These are phyloP conservation scores for Rutstroemia sp. DNA, from an alignment of 2,329 filamentous ascomycete genomes.

Conservation along the genomic window DNA sequence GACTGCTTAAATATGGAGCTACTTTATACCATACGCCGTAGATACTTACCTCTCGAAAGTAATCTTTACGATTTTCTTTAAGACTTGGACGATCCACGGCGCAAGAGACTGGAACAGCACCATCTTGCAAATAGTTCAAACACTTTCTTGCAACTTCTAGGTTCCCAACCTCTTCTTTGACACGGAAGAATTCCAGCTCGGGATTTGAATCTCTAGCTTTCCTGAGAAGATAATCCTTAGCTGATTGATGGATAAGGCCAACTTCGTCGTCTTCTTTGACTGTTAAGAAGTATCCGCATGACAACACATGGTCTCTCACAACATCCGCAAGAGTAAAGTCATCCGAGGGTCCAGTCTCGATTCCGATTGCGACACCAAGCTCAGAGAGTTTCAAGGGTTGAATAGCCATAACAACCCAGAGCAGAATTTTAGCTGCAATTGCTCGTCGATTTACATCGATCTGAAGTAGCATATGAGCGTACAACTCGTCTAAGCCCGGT, in stretches of 20 bases:
- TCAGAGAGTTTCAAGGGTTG: slow-evolving; percentile 25
- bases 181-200: no score
- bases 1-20: no score
- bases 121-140: no score
- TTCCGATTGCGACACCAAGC: slow-evolving; percentile 14
- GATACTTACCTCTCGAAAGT: no score
- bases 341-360: neutral
- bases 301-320: slow-evolving; percentile 15
- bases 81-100: no score
- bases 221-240: slow-evolving; percentile 21
- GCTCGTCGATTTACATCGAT: slow-evolving; percentile 17
- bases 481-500: slow-evolving; percentile 24
- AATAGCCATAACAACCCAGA: slow-evolving; percentile 24
- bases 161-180: no score
- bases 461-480: slow-evolving; percentile 25
- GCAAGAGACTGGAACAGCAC: no score
- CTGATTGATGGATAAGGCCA: slow-evolving; percentile 27
- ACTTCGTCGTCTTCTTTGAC: slow-evolving; percentile 20
- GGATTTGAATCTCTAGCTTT: no score
- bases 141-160: no score
- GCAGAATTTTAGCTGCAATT: slow-evolving; percentile 20
- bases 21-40: no score
- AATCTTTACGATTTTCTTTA: no score
- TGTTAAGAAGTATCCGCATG: slow-evolving; percentile 20
- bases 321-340: slow-evolving; percentile 9